Conservation (phyloP, 1,284 basidiomycete species). For the Retiboletus flavoniger region DNA sequence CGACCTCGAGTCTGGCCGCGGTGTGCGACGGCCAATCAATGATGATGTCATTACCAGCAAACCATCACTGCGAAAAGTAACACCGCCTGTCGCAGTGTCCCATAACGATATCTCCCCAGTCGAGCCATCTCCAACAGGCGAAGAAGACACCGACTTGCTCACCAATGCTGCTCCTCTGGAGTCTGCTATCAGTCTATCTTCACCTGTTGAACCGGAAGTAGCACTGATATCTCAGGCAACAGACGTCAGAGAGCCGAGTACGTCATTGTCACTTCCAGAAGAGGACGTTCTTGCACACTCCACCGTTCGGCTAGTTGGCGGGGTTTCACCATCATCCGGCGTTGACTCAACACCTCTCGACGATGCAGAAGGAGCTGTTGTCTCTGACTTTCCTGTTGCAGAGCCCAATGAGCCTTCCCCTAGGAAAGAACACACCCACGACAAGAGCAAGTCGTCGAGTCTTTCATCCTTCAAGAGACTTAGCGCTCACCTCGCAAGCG, state of each 20-base stretch:
- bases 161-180: conserved; percentile 41
- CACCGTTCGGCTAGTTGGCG: conserved; percentile 60
- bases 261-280: conserved; percentile 1
- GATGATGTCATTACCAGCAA: conserved; percentile 7
- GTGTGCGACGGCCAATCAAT: conserved; percentile 36
- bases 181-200: conserved; percentile 24
- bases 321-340: conserved; percentile 40
- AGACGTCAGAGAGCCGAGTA: conserved; percentile 7
- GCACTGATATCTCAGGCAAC: not conserved
- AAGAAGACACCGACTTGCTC: conserved; percentile 46
- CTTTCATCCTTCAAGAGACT: conserved; percentile 58
- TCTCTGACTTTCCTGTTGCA: conserved; percentile 27
- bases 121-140: conserved; percentile 20
- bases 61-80: conserved; percentile 6
- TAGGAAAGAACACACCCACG: conserved; percentile 37
- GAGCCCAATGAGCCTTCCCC: conserved; percentile 12
- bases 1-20: conserved; percentile 62
- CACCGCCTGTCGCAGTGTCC: not conserved
- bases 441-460: conserved; percentile 52
- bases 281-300: conserved; percentile 26
- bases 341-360: conserved; percentile 25
- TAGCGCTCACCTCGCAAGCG: conserved; percentile 35
- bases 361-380: conserved; percentile 29
- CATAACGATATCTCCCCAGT: conserved; percentile 10
- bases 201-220: conserved; percentile 9